phyloP scores from a whole-genome alignment of 805 yeast genomes.

The Nakazawaea ishiwadae region DNA sequence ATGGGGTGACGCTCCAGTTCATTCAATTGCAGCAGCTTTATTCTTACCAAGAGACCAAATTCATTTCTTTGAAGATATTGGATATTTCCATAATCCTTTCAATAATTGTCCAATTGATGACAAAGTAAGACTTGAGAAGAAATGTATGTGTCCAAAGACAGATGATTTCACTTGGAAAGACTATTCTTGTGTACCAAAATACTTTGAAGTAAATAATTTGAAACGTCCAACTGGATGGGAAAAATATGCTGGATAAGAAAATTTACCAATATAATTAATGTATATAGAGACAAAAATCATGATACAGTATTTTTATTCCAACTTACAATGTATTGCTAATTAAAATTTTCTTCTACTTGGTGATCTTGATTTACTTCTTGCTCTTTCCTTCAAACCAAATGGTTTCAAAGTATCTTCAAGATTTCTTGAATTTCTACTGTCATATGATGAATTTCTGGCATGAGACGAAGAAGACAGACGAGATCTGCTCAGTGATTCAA shows the following conservation, averaged over 20 bases:
- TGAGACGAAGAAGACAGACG: not conserved
- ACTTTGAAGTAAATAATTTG: constrained; percentile 48
- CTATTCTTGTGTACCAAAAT: constrained; percentile 68
- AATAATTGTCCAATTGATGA: constrained; percentile 73
- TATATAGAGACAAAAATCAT: no score
- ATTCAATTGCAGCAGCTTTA: constrained; percentile 80
- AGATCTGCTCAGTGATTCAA: not conserved
- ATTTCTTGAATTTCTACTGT: not conserved
- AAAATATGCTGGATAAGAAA: constrained; percentile 36
- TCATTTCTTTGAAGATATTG: constrained; percentile 81
- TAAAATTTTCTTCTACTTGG: not conserved
- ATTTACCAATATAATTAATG: no score
- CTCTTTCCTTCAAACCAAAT: constrained; percentile 2
- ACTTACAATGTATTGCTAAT: no score
- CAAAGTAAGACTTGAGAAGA: constrained; percentile 48
- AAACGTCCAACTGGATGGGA: constrained; percentile 74
- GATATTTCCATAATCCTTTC: constrained; percentile 82
- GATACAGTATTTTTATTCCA: no score
- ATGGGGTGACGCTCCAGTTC: constrained; percentile 96
- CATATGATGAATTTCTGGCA: not conserved
- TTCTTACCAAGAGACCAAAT: constrained; percentile 66
- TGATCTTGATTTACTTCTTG: not conserved
- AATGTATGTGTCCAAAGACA: constrained; percentile 69
- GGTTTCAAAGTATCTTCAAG: not conserved
- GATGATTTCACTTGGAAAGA: constrained; percentile 76